A percentile compares a stretch with the other conserved stretches of the same genome.
Evolutionary conservation across 805 yeast genomes (phyloP).

Genomic region (Yarrowia porcina): DNA sequence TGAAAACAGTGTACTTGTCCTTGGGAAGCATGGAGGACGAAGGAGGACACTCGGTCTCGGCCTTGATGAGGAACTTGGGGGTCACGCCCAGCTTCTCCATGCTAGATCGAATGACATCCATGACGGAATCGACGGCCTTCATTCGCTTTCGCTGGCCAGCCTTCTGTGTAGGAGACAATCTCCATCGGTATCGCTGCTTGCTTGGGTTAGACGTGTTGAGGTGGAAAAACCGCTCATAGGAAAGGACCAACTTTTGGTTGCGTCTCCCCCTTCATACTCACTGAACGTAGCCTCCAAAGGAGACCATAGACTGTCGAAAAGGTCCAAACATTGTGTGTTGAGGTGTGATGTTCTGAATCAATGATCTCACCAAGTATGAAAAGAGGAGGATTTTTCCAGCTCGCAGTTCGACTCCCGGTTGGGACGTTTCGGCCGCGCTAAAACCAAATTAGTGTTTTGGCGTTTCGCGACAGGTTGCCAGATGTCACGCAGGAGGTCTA

Average conservation of each 20-base stretch:
- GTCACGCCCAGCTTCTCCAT: slow-evolving; percentile 41
- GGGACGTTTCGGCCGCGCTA: not conserved
- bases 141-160: slow-evolving; percentile 80
- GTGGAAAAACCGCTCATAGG: not conserved
- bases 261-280: slow-evolving; percentile 33
- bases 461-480: not conserved
- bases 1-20: slow-evolving; percentile 87
- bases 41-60: slow-evolving; percentile 59
- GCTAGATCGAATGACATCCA: slow-evolving; percentile 59
- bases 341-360: not conserved
- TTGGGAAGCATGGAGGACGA: slow-evolving; percentile 74
- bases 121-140: slow-evolving; percentile 73
- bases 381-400: not conserved
- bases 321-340: slow-evolving; percentile 59
- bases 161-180: slow-evolving; percentile 80
- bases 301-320: slow-evolving; percentile 55
- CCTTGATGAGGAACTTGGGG: slow-evolving; percentile 39
- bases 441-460: not conserved
- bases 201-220: not conserved
- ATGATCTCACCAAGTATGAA: not conserved
- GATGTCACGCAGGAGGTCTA: not conserved
- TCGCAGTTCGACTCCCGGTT: not conserved
- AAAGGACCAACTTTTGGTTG: not conserved
- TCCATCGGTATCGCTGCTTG: slow-evolving; percentile 35
- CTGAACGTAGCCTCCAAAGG: slow-evolving; percentile 76